Conservation (phyloP, 352 stramenopile species). For the Thalassiosira exigua region DNA sequence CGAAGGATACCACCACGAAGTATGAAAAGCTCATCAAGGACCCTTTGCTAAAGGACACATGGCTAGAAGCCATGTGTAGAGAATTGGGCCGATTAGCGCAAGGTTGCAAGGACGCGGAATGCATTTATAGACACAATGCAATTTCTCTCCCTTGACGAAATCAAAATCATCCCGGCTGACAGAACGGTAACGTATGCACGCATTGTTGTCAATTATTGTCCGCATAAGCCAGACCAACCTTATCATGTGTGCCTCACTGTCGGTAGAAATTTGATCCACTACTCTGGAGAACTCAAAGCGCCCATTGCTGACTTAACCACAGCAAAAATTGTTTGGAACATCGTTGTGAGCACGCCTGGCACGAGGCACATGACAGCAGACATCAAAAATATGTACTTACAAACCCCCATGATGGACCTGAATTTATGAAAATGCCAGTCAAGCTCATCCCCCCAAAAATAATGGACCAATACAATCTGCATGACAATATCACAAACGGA, state of each 20-base stretch:
- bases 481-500: conserved; percentile 8
- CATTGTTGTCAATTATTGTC: conserved; percentile 32
- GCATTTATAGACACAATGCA: too few relatives aligned
- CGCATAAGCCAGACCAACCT: conserved; percentile 29
- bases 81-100: too few relatives aligned
- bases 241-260: conserved; percentile 29
- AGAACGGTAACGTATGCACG: conserved; percentile 37
- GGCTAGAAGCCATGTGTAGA: too few relatives aligned
- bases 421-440: conserved; percentile 45
- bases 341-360: background rate
- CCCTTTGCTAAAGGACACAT: too few relatives aligned
- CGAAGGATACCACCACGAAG: too few relatives aligned
- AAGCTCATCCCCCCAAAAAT: conserved; percentile 8
- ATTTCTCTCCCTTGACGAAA: too few relatives aligned
- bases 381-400: conserved; percentile 48
- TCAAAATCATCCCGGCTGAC: too few relatives aligned
- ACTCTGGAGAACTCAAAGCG: conserved; percentile 21
- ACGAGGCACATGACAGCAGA: conserved; percentile 26
- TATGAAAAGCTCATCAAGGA: too few relatives aligned
- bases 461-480: conserved; percentile 25
- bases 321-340: conserved; percentile 8
- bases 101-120: too few relatives aligned
- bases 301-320: conserved; percentile 21
- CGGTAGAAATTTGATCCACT: conserved; percentile 21
- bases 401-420: conserved; percentile 26